Conservation (phyloP, 176 grass and related monocot genomes). For the bread wheat (Triticum aestivum) region IWGSC_CS_RefSeq_v2.1 NC_057796.1:144655273-144655772, state of each 20-base stretch:
- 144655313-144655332: slow-evolving; percentile 88
- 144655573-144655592: too few relatives aligned
- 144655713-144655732: slow-evolving; percentile 99
- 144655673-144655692: background rate
- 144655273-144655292: background rate
- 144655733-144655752: slow-evolving; percentile 88
- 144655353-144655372: slow-evolving; percentile 46
- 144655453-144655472: too few relatives aligned
- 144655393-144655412: background rate
- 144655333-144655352: slow-evolving; percentile 85
- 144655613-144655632: background rate
- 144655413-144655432: background rate
- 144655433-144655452: background rate
- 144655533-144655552: too few relatives aligned
- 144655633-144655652: background rate
- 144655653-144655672: background rate
- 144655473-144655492: too few relatives aligned
- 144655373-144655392: slow-evolving; percentile 20
- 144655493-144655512: too few relatives aligned
- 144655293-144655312: slow-evolving; percentile 70
- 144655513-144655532: too few relatives aligned
- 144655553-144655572: too few relatives aligned
- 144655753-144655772: slow-evolving; percentile 74
- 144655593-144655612: background rate
- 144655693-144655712: slow-evolving; percentile 71